phyloP scores from a whole-genome alignment of 306 rosid species.

The Myrica gale region DNA sequence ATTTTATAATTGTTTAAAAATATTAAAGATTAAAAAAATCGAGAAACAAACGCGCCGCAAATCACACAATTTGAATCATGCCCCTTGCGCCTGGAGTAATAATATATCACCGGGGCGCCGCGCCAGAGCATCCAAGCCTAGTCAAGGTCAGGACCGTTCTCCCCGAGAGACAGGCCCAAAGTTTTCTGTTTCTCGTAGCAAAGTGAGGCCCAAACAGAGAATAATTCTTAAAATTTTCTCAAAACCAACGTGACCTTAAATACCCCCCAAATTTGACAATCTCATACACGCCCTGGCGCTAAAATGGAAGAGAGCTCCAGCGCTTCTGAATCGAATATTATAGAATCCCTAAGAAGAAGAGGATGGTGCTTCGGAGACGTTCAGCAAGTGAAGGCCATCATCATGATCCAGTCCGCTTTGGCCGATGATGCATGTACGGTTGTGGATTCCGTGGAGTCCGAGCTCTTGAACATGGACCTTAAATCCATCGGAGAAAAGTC shows the following conservation, averaged over 20 bases:
- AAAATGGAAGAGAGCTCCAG: constrained; percentile 36
- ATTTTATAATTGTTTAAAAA: too few relatives aligned
- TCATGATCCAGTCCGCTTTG: constrained; percentile 42
- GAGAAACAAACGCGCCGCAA: too few relatives aligned
- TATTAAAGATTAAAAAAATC: too few relatives aligned
- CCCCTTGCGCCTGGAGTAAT: too few relatives aligned
- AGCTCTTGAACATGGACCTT: constrained; percentile 51
- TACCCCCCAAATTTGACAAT: neutral
- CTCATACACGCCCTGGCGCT: constrained; percentile 1
- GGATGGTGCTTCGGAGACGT: constrained; percentile 50
- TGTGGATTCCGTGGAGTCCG: constrained; percentile 41
- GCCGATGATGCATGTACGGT: constrained; percentile 37
- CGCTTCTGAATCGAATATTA: constrained; percentile 18
- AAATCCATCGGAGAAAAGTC: constrained; percentile 44
- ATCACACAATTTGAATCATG: too few relatives aligned
- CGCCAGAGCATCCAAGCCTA: too few relatives aligned
- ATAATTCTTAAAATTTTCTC: too few relatives aligned
- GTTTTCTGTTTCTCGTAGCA: too few relatives aligned
- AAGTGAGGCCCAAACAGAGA: neutral
- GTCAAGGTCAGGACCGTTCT: too few relatives aligned
- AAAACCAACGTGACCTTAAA: too few relatives aligned
- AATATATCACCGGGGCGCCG: too few relatives aligned
- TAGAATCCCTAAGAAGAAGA: constrained; percentile 43
- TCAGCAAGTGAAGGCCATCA: constrained; percentile 37
- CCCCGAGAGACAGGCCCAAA: too few relatives aligned